A percentile compares a stretch with the other conserved stretches of the same genome.
These are phyloP conservation scores for Grosmannia penicillata DNA, from an alignment of 2,329 filamentous ascomycete species.

Conservation along the genomic window DNA sequence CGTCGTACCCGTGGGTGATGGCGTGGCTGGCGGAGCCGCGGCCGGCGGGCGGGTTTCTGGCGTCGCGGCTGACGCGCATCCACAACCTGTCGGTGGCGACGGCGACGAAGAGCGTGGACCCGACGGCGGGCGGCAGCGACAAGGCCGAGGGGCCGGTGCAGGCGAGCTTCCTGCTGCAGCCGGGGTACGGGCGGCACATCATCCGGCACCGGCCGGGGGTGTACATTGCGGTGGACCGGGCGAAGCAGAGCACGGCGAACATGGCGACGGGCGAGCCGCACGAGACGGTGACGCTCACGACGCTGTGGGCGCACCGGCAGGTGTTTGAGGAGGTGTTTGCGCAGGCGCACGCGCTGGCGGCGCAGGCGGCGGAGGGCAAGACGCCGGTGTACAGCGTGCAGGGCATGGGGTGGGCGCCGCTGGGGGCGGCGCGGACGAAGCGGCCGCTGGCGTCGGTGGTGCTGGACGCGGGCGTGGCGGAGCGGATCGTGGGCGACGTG, in stretches of 20 bases:
- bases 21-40: constrained; percentile 87
- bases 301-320: constrained; percentile 75
- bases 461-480: constrained; percentile 69
- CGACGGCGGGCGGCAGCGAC: constrained; percentile 42
- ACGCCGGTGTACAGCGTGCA: constrained; percentile 81
- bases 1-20: constrained; percentile 86
- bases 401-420: constrained; percentile 69
- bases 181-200: constrained; percentile 79
- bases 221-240: constrained; percentile 73
- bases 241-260: constrained; percentile 74
- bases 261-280: constrained; percentile 76
- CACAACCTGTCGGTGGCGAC: constrained; percentile 45
- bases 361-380: constrained; percentile 74
- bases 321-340: constrained; percentile 83
- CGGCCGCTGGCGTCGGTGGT: constrained; percentile 79
- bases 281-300: constrained; percentile 85
- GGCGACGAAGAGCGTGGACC: constrained; percentile 33
- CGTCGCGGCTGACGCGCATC: constrained; percentile 41
- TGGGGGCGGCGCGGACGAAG: constrained; percentile 76
- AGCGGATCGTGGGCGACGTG: constrained; percentile 66
- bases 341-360: constrained; percentile 71
- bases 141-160: constrained; percentile 51
- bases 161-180: constrained; percentile 77
- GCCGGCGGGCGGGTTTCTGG: constrained; percentile 43
- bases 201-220: constrained; percentile 67